phyloP scores from a whole-genome alignment of 495 filamentous ascomycete species.

The Glarea lozoyensis region DNA sequence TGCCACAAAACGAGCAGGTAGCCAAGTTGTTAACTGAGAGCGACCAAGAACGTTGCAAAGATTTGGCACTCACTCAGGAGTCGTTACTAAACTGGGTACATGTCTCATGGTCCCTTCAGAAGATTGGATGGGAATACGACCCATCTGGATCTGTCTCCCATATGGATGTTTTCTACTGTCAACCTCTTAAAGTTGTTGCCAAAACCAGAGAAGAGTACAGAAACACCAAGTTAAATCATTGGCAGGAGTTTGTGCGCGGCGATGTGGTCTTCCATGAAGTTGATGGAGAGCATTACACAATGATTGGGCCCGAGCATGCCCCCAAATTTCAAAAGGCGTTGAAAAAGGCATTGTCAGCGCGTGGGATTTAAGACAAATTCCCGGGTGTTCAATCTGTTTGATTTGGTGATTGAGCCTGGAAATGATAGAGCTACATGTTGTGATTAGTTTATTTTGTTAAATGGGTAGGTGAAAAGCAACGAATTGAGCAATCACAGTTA shows the following conservation, averaged over 20 bases:
- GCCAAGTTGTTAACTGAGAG: constrained; percentile 22
- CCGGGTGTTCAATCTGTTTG: too few species aligned
- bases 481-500: too few species aligned
- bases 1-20: constrained; percentile 21
- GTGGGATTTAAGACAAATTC: too few species aligned
- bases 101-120: constrained; percentile 35
- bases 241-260: constrained; percentile 30
- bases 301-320: constrained; percentile 29
- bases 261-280: constrained; percentile 24
- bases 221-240: constrained; percentile 28
- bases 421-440: too few species aligned
- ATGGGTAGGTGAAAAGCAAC: too few species aligned
- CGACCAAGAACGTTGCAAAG: constrained; percentile 25
- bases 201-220: constrained; percentile 30
- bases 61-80: constrained; percentile 28
- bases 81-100: constrained; percentile 30
- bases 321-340: constrained; percentile 25
- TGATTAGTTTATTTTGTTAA: too few species aligned
- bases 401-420: too few species aligned
- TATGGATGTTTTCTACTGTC: constrained; percentile 43
- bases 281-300: constrained; percentile 33
- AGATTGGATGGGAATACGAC: constrained; percentile 43
- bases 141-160: constrained; percentile 29
- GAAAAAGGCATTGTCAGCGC: constrained; percentile 17
- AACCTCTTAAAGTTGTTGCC: constrained; percentile 32